A percentile compares a stretch with the other conserved stretches of the same genome.
Conservation (phyloP, 1,139 yeast genomes). For the Yamadazyma sp. region DNA sequence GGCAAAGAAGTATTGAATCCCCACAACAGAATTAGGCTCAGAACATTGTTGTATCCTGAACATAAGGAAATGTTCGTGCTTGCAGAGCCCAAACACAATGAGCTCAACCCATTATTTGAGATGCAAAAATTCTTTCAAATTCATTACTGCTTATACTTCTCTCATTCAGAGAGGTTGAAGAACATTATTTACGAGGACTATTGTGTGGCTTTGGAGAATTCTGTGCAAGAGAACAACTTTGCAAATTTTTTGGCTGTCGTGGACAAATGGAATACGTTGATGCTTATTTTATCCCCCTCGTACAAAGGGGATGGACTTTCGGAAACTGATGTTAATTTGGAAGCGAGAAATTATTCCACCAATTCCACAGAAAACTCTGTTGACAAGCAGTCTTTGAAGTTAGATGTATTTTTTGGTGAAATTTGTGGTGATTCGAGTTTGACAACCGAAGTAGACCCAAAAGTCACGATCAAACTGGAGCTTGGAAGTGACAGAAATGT, state of each 20-base stretch:
- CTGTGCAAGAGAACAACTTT: constrained; percentile 37
- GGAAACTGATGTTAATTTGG: constrained; percentile 33
- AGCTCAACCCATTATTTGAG: constrained; percentile 71
- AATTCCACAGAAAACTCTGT: neutral
- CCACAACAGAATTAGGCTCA: constrained; percentile 33
- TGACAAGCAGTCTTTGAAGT: constrained; percentile 14
- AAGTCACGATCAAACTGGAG: no score
- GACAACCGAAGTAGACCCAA: no score
- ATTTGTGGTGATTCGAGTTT: constrained; percentile 11
- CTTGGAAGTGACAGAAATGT: no score
- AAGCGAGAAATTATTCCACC: constrained; percentile 23
- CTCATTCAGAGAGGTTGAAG: constrained; percentile 37
- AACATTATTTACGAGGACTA: constrained; percentile 34
- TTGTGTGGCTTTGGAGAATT: constrained; percentile 29
- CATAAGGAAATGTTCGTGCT: constrained; percentile 42
- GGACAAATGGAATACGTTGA: constrained; percentile 44
- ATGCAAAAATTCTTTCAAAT: constrained; percentile 54
- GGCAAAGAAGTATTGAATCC: constrained; percentile 24
- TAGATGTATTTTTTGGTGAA: constrained; percentile 27
- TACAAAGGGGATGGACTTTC: constrained; percentile 8
- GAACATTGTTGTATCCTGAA: constrained; percentile 41
- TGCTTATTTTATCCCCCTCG: constrained; percentile 36
- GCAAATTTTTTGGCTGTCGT: constrained; percentile 34
- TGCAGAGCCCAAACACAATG: constrained; percentile 52
- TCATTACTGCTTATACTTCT: constrained; percentile 42